A percentile compares a stretch with the other conserved stretches of the same genome.
Evolutionary conservation across 2,329 filamentous ascomycete species (phyloP).

Genomic region (Tolypocladium nubicola): DNA sequence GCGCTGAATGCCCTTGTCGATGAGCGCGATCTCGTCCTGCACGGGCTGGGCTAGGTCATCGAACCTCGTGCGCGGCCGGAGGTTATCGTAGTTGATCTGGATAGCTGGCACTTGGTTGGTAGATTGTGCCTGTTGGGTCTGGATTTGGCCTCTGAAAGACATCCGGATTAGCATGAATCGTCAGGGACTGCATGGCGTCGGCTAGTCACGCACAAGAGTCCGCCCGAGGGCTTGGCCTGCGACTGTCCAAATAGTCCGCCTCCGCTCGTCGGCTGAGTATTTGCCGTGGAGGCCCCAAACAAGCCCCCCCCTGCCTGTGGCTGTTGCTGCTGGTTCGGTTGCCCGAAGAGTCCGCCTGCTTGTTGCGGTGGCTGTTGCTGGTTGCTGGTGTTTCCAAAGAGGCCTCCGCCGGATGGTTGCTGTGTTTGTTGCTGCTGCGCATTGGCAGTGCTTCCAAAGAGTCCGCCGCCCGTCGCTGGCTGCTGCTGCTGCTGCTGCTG

Average conservation of each 20-base stretch:
- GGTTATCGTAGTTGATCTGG: slow-evolving; percentile 65
- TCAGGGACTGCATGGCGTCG: neutral
- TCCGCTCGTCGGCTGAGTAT: slow-evolving; percentile 7
- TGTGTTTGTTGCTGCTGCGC: slow-evolving; percentile 15
- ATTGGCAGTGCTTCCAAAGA: slow-evolving; percentile 19
- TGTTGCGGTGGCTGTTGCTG: slow-evolving; percentile 14
- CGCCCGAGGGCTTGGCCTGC: slow-evolving; percentile 19
- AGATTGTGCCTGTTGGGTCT: slow-evolving; percentile 20
- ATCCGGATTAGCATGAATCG: slow-evolving; percentile 1
- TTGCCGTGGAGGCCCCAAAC: slow-evolving; percentile 14
- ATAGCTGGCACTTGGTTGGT: slow-evolving; percentile 55
- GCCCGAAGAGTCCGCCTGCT: slow-evolving; percentile 19
- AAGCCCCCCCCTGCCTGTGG: slow-evolving; percentile 17
- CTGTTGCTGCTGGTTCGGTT: slow-evolving; percentile 9
- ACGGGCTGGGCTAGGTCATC: slow-evolving; percentile 78
- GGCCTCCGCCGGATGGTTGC: slow-evolving; percentile 9
- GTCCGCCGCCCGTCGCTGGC: slow-evolving; percentile 11
- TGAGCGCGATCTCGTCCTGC: slow-evolving; percentile 63
- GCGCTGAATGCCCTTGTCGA: slow-evolving; percentile 71
- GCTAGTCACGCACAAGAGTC: slow-evolving; percentile 20
- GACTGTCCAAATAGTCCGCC: slow-evolving; percentile 22
- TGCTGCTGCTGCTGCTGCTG: slow-evolving; percentile 5
- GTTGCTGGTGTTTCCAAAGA: slow-evolving; percentile 11
- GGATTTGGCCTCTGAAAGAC: slow-evolving; percentile 15
- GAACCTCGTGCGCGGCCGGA: slow-evolving; percentile 83